Conservation (phyloP, 1,284 basidiomycete species). For the Mrakiaceae sp. region DNA sequence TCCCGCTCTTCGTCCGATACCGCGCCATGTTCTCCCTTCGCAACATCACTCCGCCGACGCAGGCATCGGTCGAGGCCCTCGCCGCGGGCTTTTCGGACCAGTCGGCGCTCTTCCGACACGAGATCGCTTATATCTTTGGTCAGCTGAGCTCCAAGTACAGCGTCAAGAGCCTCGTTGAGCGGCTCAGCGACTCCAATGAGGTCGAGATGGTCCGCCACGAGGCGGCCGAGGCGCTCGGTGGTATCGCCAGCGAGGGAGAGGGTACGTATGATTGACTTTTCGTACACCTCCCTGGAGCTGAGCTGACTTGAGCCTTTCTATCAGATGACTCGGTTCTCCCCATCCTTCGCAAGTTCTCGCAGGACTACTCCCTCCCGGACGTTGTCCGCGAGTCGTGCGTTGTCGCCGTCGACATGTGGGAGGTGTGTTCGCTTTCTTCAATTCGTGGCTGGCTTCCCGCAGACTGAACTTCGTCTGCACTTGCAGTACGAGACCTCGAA, state of each 20-base stretch:
- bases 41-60: constrained; percentile 58
- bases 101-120: constrained; percentile 86
- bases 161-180: constrained; percentile 69
- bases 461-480: not conserved
- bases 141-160: constrained; percentile 84
- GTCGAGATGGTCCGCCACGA: constrained; percentile 98
- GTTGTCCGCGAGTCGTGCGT: constrained; percentile 95
- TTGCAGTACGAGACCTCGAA: constrained; percentile 74
- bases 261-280: constrained; percentile 21
- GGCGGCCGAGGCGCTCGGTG: constrained; percentile 93
- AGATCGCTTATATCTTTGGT: constrained; percentile 96
- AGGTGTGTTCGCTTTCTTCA: constrained; percentile 37
- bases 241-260: constrained; percentile 73
- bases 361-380: constrained; percentile 60
- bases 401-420: constrained; percentile 95
- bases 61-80: constrained; percentile 72
- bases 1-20: constrained; percentile 85
- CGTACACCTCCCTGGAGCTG: not conserved
- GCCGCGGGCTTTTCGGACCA: constrained; percentile 78
- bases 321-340: constrained; percentile 48
- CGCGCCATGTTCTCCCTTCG: constrained; percentile 96
- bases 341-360: constrained; percentile 75
- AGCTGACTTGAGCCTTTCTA: not conserved
- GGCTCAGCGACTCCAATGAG: constrained; percentile 62
- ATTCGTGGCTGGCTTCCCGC: not conserved